These are phyloP conservation scores for Insectozyma bohioensis DNA, from an alignment of 1,139 yeast genomes.

Conservation along the genomic window DNA sequence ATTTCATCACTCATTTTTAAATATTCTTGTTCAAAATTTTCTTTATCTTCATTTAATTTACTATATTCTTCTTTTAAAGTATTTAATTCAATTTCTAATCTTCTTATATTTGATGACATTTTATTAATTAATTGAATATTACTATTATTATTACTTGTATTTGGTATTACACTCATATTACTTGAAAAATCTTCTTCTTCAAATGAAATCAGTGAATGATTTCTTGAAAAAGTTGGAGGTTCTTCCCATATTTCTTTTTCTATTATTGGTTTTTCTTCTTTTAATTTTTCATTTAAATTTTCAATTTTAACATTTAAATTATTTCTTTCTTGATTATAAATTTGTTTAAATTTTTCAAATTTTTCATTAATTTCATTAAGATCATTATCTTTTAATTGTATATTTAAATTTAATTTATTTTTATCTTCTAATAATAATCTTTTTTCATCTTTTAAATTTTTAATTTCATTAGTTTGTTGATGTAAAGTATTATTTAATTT, in stretches of 20 bases:
- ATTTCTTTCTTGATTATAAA: conserved; percentile 32
- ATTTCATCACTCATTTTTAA: conserved; percentile 56
- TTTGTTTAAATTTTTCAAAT: conserved; percentile 27
- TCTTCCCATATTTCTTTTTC: conserved; percentile 2
- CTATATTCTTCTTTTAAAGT: conserved; percentile 65
- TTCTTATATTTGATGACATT: conserved; percentile 71
- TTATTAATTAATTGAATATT: conserved; percentile 66
- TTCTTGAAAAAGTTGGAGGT: conserved; percentile 7
- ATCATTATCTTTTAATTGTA: conserved; percentile 27
- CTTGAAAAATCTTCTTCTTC: conserved; percentile 16
- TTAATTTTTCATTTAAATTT: conserved; percentile 20
- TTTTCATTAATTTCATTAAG: conserved; percentile 28
- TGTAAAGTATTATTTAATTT: conserved; percentile 21
- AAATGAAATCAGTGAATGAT: conserved; percentile 22
- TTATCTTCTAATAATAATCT: conserved; percentile 15
- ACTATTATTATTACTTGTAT: conserved; percentile 16
- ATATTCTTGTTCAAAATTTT: conserved; percentile 66
- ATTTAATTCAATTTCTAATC: conserved; percentile 74
- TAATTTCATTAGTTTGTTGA: conserved; percentile 24
- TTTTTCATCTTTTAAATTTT: conserved; percentile 17
- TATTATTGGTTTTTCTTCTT: conserved; percentile 13
- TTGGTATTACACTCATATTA: conserved; percentile 16
- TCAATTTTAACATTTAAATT: conserved; percentile 28
- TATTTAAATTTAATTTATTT: conserved; percentile 21
- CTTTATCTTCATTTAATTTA: conserved; percentile 56